Base-by-base conservation (phyloP, 805 yeast genomes). In the Ogataea trehaloabstinens region DNA sequence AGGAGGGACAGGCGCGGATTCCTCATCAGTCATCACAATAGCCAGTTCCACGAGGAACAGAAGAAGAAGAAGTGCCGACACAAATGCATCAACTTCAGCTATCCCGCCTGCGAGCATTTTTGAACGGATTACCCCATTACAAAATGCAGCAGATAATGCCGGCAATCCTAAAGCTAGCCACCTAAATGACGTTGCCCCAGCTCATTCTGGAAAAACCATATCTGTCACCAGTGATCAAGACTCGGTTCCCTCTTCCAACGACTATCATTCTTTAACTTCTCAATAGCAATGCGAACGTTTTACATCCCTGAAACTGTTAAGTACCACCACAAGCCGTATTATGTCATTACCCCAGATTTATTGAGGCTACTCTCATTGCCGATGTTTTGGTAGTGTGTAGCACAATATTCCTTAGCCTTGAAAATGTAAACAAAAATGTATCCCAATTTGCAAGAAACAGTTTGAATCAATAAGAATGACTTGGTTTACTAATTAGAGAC, bases 31-130 rank as follows among this genome's bases (percentile, higher is more conserved):
- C 16, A 49, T 63, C 5, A 63, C 67, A 2, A 52, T 63, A 38
- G 66, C 66, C 2, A 54, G 61, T 25, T 59, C 64, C 2, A 58
- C 64, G 2, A 51, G 66, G 18, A 54, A 60, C 33, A 44, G 60
- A 31, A 45, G 65, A 40, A 44, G 66, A 24, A 41, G 64, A 16
- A 58, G 64, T 19, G 53, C 68, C 6, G 71, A 73, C 28, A 71
- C 76, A 19, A 81, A 78, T 47, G 76, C 85, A 16, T 76, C 84
- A 35, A 77, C 84, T 0, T 67, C 78, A 19, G 87, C 87, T 0
- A 81, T 82, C 13, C 78, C 88, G 1, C 88, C 89, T 0, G 83
- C 85, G n/a, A 76, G 84, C 46, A 78, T 82, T 7, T 63, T 79
- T 63, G 87, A 80, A 47, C 63, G 82, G 37, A 61, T 75, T 6